Base-by-base conservation (phyloP, 2,329 filamentous ascomycete species). In the Diaporthe destruens region DNA sequence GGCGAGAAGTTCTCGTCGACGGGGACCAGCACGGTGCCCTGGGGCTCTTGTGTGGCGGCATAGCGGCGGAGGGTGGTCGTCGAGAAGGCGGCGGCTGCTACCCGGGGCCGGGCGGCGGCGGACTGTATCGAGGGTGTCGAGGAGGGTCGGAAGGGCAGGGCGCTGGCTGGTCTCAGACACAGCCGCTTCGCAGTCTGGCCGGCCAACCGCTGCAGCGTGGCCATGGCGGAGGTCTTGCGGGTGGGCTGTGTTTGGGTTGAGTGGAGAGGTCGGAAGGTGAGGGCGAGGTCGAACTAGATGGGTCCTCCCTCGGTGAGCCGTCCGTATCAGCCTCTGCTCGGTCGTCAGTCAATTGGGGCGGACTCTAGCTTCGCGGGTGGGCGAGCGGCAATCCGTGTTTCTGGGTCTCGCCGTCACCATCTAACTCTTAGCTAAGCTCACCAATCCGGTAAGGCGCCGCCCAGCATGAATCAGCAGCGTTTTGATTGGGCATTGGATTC, bases 171-270 rank as follows among this genome's bases (percentile, higher is more conserved):
- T 76, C 84, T 87, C 77, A 90, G 83, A 81, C 87, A 91, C 78
- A 93, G 85, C 79, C 91, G 90, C 85, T 89, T 91, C 83, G 91
- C 91, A 82, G 89, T 87, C 84, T 87, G 89, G 87, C 90, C 88
- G 83, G 91, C 92, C 81, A 95, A 87, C 84, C 93, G 91, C 84
- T 90, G 90, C 81, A 95, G 86, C 79, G 90, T 87, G 83, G 92
- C 88, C 93, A 95, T 95, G 32, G 55, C 53, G 25, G 23, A 56
- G 44, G 39, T 51, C 29, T 75, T 47, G 44, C 20, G 39, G 84
- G 83, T 85, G 49, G 29, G 29, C 5, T n/a, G 32, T 51, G 42
- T 23, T 76, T 79, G 2, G 74, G 75, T 72, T 72, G 75, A 77
- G 75, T 54, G 76, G 74, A 76, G 77, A 79, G 76, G 77, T 76